Base-by-base conservation (phyloP, 257 asterid species). In the Ilex asprella region DNA sequence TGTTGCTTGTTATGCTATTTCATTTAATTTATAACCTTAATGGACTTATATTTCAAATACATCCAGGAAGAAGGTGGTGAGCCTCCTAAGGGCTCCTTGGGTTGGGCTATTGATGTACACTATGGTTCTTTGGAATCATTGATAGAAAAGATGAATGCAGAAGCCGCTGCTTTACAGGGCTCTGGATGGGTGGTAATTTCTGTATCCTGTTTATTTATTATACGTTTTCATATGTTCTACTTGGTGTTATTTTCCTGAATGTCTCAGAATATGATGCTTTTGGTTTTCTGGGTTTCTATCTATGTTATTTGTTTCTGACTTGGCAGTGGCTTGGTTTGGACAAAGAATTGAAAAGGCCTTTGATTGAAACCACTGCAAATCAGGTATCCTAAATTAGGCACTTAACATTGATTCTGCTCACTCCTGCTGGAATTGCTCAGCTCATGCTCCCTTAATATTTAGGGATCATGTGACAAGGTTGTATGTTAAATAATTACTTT, bases 101-200 rank as follows among this genome's bases (percentile, higher is more conserved):
- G 49, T 2, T 5, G n/a, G 14, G 65, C 61, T 6, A 16, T 69
- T 46, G 44, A 49, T 12, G 9, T 10, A 12, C 43, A 63, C 30
- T 70, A 41, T 63, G 70, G 65, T 49, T 63, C 65, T 15, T 13
- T 58, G 44, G 69, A 70, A 27, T 31, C 56, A 21, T 51, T 63
- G 32, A 58, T 70, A 3, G 31, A 63, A n/a, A 70, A 50, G 12
- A 63, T 70, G 65, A 63, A 70, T n/a, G 56, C 50, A 11, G 75
- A 63, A 41, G 75, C 69, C 27, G 65, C 74, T 14, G 65, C 75
- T 63, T 27, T 63, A n/a, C 75, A 70, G 57, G 75, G 75, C 5
- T 70, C 75, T 57, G 75, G 75, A 50, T 70, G 75, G 75, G 70
- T 63, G 43, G 70, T 63, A 51, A 31, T 46, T 69, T 6, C n/a